These are phyloP conservation scores for Blastobotrys peoriensis DNA, from an alignment of 805 yeast species.

Conservation along the genomic window DNA sequence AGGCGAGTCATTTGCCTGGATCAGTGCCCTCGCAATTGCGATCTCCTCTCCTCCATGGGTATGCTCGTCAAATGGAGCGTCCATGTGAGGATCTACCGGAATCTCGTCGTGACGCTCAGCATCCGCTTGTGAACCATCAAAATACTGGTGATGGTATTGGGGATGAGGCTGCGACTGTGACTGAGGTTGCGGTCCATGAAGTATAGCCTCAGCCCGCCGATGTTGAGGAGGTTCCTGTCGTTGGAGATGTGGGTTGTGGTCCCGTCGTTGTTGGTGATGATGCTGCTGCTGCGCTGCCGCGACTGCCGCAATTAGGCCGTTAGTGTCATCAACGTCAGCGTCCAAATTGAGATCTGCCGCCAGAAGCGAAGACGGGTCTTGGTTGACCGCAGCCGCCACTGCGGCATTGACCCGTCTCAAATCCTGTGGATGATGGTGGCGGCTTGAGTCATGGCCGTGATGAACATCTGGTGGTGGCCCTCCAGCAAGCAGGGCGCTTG, in stretches of 20 bases:
- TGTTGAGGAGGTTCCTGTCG: constrained; percentile 16
- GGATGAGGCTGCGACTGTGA: constrained; percentile 5
- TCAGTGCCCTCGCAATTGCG: constrained; percentile 60
- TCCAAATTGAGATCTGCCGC: constrained; percentile 26
- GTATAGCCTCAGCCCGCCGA: constrained; percentile 11
- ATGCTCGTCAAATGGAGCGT: constrained; percentile 39
- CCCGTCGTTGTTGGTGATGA: constrained; percentile 13
- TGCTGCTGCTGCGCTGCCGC: constrained; percentile 40
- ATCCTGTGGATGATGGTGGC: background rate
- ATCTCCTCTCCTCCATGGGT: constrained; percentile 47
- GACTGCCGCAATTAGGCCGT: constrained; percentile 52
- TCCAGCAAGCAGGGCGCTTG: constrained; percentile 11
- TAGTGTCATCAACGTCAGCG: constrained; percentile 38
- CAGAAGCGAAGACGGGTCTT: background rate
- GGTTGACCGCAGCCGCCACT: constrained; percentile 3
- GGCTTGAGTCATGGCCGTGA: background rate
- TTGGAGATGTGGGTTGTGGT: constrained; percentile 2
- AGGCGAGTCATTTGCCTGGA: constrained; percentile 45
- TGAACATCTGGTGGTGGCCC: constrained; percentile 6
- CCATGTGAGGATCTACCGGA: constrained; percentile 57
- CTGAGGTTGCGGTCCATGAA: constrained; percentile 4
- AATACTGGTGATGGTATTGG: constrained; percentile 5
- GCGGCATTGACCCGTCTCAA: background rate
- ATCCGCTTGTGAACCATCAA: constrained; percentile 1
- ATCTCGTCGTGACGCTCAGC: constrained; percentile 30